Evolutionary conservation across 164 flowering plant genomes (phyloP).

Genomic region (Vitis cinerea): DNA sequence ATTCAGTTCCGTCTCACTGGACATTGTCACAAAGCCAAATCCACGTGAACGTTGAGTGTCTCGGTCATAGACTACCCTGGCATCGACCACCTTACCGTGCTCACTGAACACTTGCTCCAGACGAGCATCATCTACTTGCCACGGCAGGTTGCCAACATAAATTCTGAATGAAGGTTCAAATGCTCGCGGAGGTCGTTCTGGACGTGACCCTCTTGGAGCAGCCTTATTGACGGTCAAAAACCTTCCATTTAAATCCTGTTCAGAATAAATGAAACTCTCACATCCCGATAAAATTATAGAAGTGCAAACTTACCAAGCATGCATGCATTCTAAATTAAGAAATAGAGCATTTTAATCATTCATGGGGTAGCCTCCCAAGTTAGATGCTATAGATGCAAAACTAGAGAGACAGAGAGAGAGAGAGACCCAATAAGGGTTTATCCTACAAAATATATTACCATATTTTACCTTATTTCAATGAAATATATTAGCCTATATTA

Average conservation of each 20-base stretch:
- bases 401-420: no score
- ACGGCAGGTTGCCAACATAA: slow-evolving; percentile 66
- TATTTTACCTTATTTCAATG: no score
- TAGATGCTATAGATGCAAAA: no score
- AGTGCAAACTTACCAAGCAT: neutral
- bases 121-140: slow-evolving; percentile 60
- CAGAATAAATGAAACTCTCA: slow-evolving; percentile 5
- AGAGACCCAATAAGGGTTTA: no score
- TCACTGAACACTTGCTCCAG: slow-evolving; percentile 63
- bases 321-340: neutral
- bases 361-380: no score
- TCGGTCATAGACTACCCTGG: slow-evolving; percentile 57
- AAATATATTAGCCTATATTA: no score
- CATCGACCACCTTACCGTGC: slow-evolving; percentile 60
- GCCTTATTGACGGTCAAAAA: slow-evolving; percentile 75
- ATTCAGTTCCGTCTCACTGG: slow-evolving; percentile 28
- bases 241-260: slow-evolving; percentile 73
- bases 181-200: slow-evolving; percentile 29
- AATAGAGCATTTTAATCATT: neutral
- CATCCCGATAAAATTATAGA: neutral
- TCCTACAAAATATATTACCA: no score
- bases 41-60: slow-evolving; percentile 71
- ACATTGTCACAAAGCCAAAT: slow-evolving; percentile 58
- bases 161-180: slow-evolving; percentile 39
- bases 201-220: slow-evolving; percentile 72